These are phyloP conservation scores for Dimargaris xerosporica DNA, from an alignment of 192 early-diverging fungal species.

Conservation along the genomic window DNA sequence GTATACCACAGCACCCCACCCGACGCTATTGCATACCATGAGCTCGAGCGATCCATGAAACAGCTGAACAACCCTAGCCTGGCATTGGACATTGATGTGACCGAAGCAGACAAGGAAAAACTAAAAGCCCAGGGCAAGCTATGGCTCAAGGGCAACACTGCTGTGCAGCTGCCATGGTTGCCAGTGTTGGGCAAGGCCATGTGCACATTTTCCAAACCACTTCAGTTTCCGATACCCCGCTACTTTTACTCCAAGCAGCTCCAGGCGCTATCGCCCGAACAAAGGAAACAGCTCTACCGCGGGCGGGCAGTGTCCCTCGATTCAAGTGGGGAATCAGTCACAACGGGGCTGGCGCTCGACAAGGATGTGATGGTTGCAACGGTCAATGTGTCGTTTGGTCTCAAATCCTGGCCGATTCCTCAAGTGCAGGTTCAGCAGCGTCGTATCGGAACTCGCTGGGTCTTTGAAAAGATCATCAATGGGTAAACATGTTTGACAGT, in stretches of 20 bases:
- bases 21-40: slow-evolving; percentile 53
- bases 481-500: too few species aligned
- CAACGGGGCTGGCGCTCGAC: not conserved
- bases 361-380: slow-evolving; percentile 1
- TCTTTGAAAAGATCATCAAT: slow-evolving; percentile 1
- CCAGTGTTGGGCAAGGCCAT: slow-evolving; percentile 57
- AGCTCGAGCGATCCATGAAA: slow-evolving; percentile 43
- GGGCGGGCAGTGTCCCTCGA: not conserved
- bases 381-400: not conserved
- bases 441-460: not conserved
- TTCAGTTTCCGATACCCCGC: slow-evolving; percentile 58
- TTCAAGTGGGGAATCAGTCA: too few species aligned
- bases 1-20: slow-evolving; percentile 45
- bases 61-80: slow-evolving; percentile 15
- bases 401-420: not conserved
- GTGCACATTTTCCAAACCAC: slow-evolving; percentile 52
- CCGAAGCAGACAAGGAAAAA: not conserved
- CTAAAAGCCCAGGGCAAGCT: slow-evolving; percentile 16
- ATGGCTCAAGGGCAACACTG: slow-evolving; percentile 60
- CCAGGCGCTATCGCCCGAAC: not conserved
- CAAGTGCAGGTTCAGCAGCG: not conserved
- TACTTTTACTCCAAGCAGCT: slow-evolving; percentile 20
- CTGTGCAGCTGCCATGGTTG: slow-evolving; percentile 68
- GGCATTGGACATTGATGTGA: slow-evolving; percentile 8
- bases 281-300: not conserved